phyloP scores from a whole-genome alignment of 805 yeast species.

The Suhomyces emberorum region DNA sequence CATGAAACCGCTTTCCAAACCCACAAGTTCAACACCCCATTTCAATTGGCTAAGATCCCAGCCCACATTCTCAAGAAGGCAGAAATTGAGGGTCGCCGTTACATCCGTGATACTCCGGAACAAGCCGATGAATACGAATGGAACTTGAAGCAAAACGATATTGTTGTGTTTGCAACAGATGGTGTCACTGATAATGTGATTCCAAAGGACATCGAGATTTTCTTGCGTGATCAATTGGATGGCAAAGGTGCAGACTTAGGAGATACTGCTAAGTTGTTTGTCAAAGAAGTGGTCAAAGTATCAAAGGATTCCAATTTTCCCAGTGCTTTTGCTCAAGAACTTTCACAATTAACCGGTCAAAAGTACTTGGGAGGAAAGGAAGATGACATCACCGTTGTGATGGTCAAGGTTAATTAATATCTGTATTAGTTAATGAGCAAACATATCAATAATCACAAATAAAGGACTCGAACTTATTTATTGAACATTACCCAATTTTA shows the following conservation, averaged over 20 bases:
- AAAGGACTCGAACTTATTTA: too few species aligned
- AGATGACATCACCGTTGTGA: conserved; percentile 86
- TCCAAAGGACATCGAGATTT: conserved; percentile 66
- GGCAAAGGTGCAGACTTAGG: conserved; percentile 32
- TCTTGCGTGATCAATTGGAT: conserved; percentile 53
- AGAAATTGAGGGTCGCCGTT: conserved; percentile 52
- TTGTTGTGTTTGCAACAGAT: conserved; percentile 85
- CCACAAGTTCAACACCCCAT: conserved; percentile 89
- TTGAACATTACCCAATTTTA: too few species aligned
- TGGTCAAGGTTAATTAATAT: conserved; percentile 58
- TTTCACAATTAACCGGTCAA: conserved; percentile 62
- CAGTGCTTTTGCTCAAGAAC: conserved; percentile 82
- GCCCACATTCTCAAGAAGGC: conserved; percentile 52
- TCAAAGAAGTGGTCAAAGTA: conserved; percentile 60
- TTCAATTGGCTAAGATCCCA: conserved; percentile 85
- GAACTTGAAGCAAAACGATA: conserved; percentile 66
- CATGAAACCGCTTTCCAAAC: conserved; percentile 74
- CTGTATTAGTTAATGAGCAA: too few species aligned
- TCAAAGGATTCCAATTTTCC: conserved; percentile 73
- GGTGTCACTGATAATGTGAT: conserved; percentile 88
- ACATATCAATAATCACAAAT: too few species aligned
- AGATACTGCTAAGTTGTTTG: conserved; percentile 52
- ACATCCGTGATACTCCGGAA: conserved; percentile 66
- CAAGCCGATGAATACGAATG: conserved; percentile 66
- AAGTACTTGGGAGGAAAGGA: conserved; percentile 88